These are phyloP conservation scores for Penicillium sp. DNA, from an alignment of 2,329 filamentous ascomycete genomes.

Conservation along the genomic window DNA sequence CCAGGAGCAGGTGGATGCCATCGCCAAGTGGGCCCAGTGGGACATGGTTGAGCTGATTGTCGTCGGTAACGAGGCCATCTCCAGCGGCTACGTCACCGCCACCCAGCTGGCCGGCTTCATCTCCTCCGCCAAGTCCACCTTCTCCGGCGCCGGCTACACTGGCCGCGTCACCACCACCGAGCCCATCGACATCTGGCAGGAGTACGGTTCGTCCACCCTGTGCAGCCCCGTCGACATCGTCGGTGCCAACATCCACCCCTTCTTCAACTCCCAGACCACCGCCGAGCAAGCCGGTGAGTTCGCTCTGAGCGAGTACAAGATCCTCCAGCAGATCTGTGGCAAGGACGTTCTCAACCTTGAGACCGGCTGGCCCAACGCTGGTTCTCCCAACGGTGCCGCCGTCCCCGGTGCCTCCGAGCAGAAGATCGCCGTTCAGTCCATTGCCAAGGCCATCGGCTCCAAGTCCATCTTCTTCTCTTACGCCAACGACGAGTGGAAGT, in stretches of 20 bases:
- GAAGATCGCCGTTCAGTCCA: conserved; percentile 64
- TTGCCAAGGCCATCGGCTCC: conserved; percentile 60
- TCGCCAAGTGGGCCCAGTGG: conserved; percentile 69
- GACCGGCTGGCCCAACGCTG: conserved; percentile 78
- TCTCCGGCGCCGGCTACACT: conserved; percentile 62
- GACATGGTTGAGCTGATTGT: conserved; percentile 72
- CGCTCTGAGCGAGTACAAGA: conserved; percentile 65
- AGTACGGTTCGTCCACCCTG: conserved; percentile 50
- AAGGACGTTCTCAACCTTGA: conserved; percentile 77
- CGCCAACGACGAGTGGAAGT: conserved; percentile 78
- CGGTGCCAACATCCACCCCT: conserved; percentile 85
- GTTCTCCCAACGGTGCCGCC: conserved; percentile 65
- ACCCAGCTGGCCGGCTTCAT: conserved; percentile 66
- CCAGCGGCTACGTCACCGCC: conserved; percentile 64
- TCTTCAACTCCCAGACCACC: conserved; percentile 71
- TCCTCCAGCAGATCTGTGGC: conserved; percentile 65
- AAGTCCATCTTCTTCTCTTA: conserved; percentile 77
- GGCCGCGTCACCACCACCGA: conserved; percentile 80
- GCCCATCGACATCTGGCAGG: conserved; percentile 70
- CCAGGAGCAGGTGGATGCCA: conserved; percentile 66
- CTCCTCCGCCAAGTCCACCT: conserved; percentile 57
- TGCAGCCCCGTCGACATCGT: conserved; percentile 73
- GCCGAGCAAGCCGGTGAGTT: conserved; percentile 69
- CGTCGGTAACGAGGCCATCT: conserved; percentile 86
- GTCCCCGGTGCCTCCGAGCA: conserved; percentile 65